Evolutionary conservation across 805 yeast species (phyloP).

Genomic region (Wickerhamomyces pijperi): DNA sequence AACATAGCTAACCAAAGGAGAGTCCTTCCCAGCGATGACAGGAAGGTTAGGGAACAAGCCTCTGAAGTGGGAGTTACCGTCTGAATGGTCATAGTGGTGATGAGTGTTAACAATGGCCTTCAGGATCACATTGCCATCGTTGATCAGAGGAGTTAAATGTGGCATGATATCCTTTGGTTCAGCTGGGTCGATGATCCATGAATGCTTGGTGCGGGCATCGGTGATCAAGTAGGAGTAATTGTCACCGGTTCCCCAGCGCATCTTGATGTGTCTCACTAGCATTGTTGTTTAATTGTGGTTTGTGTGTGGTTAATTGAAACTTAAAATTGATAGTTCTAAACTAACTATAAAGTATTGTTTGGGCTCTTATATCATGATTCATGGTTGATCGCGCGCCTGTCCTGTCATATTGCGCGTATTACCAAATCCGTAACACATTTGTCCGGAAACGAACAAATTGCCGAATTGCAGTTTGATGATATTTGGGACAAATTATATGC

Average conservation of each 20-base stretch:
- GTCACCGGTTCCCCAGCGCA: constrained; percentile 94
- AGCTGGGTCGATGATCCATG: constrained; percentile 92
- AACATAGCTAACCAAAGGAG: constrained; percentile 59
- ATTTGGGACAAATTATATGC: no score
- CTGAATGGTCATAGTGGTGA: constrained; percentile 93
- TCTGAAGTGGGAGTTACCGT: constrained; percentile 49
- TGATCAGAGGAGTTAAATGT: constrained; percentile 27
- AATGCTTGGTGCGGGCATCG: constrained; percentile 52
- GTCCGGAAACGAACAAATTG: no score
- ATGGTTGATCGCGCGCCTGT: no score
- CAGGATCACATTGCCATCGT: constrained; percentile 22
- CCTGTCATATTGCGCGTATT: no score
- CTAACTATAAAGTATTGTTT: no score
- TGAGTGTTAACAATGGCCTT: constrained; percentile 87
- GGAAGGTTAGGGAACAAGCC: constrained; percentile 35
- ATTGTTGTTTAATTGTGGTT: constrained; percentile 27
- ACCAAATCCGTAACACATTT: no score
- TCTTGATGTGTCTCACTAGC: constrained; percentile 76
- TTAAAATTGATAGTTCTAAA: no score
- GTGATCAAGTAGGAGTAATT: constrained; percentile 75
- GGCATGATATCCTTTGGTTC: constrained; percentile 59
- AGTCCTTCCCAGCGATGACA: constrained; percentile 75
- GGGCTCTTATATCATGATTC: no score
- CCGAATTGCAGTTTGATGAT: no score
- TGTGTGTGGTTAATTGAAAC: no score